These are phyloP conservation scores for Lasiodiplodia citricola DNA, from an alignment of 2,329 filamentous ascomycete species.

Conservation along the genomic window DNA sequence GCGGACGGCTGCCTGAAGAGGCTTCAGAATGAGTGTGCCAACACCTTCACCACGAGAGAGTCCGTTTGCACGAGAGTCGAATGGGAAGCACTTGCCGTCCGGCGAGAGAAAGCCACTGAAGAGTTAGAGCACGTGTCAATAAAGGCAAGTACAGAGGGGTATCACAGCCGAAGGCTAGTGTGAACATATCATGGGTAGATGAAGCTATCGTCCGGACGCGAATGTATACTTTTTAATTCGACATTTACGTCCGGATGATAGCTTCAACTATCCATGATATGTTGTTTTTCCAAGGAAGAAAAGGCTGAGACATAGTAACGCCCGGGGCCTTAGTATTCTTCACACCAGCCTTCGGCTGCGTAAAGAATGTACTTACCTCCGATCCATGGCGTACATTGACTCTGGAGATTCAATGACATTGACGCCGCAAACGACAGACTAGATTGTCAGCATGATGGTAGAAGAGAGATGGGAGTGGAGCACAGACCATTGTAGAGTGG, in stretches of 20 bases:
- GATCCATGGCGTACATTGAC: not conserved
- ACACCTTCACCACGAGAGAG: constrained; percentile 70
- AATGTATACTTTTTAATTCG: no score
- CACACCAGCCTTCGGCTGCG: no score
- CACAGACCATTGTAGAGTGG: constrained; percentile 25
- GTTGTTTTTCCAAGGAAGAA: no score
- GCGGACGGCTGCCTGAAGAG: constrained; percentile 60
- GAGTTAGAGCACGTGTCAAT: not conserved
- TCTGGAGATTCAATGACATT: constrained; percentile 38
- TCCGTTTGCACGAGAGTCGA: constrained; percentile 63
- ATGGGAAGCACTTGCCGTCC: constrained; percentile 39
- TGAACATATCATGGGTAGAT: no score
- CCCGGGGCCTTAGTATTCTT: no score
- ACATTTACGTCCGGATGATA: no score
- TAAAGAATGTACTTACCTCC: not conserved
- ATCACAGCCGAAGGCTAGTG: no score
- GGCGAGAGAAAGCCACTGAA: constrained; percentile 34
- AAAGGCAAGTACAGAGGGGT: not conserved
- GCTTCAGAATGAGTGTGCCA: constrained; percentile 63
- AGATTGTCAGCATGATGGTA: constrained; percentile 23
- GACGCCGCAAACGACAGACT: constrained; percentile 31
- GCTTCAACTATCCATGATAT: no score
- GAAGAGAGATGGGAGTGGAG: not conserved
- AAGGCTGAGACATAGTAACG: no score
- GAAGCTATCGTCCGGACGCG: no score